Conservation (phyloP, 148 eudicot genomes). For the Polygonum aviculare region DNA sequence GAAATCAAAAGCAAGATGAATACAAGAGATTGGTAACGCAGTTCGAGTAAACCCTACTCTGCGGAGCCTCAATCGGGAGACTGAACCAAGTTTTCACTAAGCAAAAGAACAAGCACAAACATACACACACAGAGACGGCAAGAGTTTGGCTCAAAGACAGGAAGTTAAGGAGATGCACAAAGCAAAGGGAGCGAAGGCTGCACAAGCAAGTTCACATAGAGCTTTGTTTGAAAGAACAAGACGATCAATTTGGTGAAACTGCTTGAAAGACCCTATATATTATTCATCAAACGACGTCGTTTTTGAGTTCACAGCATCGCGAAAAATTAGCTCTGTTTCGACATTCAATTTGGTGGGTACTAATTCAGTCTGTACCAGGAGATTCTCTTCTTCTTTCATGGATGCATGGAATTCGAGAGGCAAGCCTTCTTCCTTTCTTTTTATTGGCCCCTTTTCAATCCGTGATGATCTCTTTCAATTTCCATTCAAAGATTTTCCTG, state of each 20-base stretch:
- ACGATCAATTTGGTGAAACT: not conserved
- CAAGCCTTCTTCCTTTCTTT: not conserved
- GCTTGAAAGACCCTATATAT: not conserved
- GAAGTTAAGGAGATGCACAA: no score
- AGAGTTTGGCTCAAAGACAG: no score
- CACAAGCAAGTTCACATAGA: no score
- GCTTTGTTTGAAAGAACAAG: no score
- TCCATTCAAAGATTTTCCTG: not conserved
- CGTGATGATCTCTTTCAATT: not conserved
- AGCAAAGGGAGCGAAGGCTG: no score
- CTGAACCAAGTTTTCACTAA: no score
- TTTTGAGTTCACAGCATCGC: not conserved
- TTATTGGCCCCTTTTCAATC: not conserved
- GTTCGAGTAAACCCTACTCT: no score
- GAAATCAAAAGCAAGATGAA: no score
- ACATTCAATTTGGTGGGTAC: not conserved
- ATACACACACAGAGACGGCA: no score
- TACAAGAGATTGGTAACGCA: no score
- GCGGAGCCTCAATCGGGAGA: no score
- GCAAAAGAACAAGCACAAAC: no score
- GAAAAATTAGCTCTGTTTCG: not conserved
- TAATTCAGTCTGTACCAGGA: not conserved
- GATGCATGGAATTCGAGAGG: not conserved
- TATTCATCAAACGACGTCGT: not conserved
- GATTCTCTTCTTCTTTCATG: not conserved